Evolutionary conservation across 1,284 basidiomycete genomes (phyloP), one percentile per base, ranked within the genome.

Genomic region (Irpex sp.): DNA sequence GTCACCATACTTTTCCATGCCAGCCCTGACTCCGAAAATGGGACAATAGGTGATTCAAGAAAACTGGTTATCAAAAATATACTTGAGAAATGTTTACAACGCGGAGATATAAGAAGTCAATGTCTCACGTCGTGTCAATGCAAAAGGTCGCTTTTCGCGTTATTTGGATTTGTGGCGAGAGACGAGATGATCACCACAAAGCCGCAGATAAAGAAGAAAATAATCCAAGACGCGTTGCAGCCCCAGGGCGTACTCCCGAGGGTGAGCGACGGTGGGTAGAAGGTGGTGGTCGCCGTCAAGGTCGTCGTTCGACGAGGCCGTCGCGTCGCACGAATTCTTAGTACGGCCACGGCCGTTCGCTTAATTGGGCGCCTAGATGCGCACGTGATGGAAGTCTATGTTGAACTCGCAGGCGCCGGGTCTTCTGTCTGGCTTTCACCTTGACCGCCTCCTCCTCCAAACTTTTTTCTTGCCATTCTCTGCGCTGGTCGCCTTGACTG

Each of bases 401-500:
- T 56, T 56, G 54, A 56, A 56, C 11, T n/a, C 17, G 26, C 19
- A 56, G 26, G 54, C 54, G 54, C 54, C 35, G 17, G 17, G 2
- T 31, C 11, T 4, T 9, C 54, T 33, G 13, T 9, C 26, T 56
- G 17, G 6, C 15, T 56, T 35, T 21, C 54, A 56, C 54, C 54
- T 3, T 49, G 56, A 33, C 56, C 55, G n/a, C 54, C 39, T 50
- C 31, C 50, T 11, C 21, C 43, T 50, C 7, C 49, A 17, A 50
- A 15, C 54, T 26, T 61, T 46, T 53, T 21, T 39, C 47, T 60
- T 36, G 33, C 46, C 63, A 17, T 26, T 59, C n/a, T 37, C 53
- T 43, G 62, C 65, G 68, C 68, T 59, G 68, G 63, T 63, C 66
- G 67, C 66, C 59, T 64, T 47, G 35, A 21, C 56, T 21, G 49